Evolutionary conservation across 306 rosid species (phyloP).

Genomic region (Psophocarpus tetragonolobus): DNA sequence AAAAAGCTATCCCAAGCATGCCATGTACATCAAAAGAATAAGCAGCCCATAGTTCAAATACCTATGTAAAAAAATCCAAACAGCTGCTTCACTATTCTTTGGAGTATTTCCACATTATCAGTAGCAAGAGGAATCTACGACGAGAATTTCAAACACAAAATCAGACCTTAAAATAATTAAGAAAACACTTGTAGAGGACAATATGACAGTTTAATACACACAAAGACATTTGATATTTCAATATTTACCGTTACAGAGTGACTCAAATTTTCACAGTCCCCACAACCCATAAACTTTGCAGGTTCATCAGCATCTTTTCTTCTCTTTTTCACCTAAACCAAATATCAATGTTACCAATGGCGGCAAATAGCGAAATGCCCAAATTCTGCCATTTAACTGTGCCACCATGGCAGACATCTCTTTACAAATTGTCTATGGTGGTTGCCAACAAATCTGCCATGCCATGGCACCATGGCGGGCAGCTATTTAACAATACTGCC

Average conservation of each 20-base stretch:
- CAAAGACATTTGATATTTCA: conserved; percentile 18
- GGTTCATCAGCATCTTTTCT: conserved; percentile 87
- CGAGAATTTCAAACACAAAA: conserved; percentile 31
- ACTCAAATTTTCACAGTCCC: conserved; percentile 95
- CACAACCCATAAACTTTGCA: conserved; percentile 88
- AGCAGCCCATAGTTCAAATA: conserved; percentile 36
- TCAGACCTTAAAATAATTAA: conserved; percentile 31
- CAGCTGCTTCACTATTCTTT: conserved; percentile 73
- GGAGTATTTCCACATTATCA: conserved; percentile 81
- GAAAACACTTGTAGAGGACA: not conserved
- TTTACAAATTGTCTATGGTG: too few species aligned
- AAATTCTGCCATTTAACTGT: too few species aligned
- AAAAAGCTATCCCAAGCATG: not conserved
- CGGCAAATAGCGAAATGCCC: too few species aligned
- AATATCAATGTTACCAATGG: too few species aligned
- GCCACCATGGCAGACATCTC: too few species aligned
- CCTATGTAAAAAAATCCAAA: conserved; percentile 76
- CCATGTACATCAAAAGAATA: not conserved
- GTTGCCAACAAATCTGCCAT: too few species aligned
- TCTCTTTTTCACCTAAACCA: conserved; percentile 74
- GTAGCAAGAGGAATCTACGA: conserved; percentile 83
- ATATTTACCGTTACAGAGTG: conserved; percentile 76
- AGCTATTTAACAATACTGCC: too few species aligned
- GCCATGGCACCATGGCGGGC: too few species aligned
- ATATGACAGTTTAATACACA: not conserved